Conservation (phyloP, 805 yeast genomes). For the Metschnikowia lachancei region DNA sequence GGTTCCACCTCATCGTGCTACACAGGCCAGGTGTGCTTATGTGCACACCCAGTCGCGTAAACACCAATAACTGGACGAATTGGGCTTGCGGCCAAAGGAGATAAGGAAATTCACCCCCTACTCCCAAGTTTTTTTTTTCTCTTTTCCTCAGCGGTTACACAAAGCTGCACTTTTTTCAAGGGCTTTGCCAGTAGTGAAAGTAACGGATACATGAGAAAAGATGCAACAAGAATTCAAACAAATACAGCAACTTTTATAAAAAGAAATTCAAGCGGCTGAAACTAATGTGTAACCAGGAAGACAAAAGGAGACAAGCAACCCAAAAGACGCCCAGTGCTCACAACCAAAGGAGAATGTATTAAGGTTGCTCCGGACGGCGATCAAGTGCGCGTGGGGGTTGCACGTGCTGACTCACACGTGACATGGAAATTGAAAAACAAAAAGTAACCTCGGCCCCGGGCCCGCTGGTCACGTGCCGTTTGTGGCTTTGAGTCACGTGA, state of each 20-base stretch:
- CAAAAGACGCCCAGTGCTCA: constrained; percentile 4
- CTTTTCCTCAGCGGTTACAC: not conserved
- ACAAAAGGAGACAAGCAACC: not conserved
- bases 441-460: too few species aligned
- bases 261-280: constrained; percentile 9
- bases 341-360: not conserved
- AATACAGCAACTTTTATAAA: not conserved
- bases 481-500: not conserved
- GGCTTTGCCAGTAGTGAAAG: too few species aligned
- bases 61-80: not conserved
- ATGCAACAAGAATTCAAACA: too few species aligned
- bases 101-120: not conserved
- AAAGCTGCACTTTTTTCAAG: too few species aligned
- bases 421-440: too few species aligned
- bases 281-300: constrained; percentile 4
- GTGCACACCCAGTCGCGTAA: constrained; percentile 1
- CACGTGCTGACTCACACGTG: too few species aligned
- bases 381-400: not conserved
- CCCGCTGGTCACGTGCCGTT: constrained; percentile 2
- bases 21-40: not conserved
- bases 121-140: not conserved
- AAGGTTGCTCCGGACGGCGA: constrained; percentile 7
- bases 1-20: not conserved
- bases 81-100: constrained; percentile 2
- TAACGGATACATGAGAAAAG: too few species aligned